Percentiles rank a stretch among this genome's conserved stretches.
These are phyloP conservation scores for Mucor piriformis DNA, from an alignment of 371 early-diverging fungal genomes.

Conservation along the genomic window DNA sequence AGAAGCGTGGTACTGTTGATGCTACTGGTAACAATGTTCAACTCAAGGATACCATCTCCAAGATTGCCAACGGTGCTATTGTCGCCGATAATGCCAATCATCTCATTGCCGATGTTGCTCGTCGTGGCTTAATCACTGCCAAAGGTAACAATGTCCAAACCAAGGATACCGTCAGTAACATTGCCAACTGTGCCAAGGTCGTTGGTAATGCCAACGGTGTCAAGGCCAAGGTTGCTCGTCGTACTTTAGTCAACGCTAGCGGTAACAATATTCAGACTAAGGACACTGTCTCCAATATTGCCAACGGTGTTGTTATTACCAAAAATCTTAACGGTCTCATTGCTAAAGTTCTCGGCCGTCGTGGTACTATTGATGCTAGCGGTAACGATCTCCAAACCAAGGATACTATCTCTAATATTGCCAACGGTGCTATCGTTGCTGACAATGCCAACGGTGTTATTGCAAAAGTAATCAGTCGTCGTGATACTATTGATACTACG, in stretches of 20 bases:
- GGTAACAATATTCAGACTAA: neutral
- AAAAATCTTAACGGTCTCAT: neutral
- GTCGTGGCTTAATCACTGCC: neutral
- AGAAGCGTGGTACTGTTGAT: neutral
- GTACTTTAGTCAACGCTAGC: neutral
- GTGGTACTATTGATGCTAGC: neutral
- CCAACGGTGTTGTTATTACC: neutral
- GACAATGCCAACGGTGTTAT: neutral
- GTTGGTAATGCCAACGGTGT: neutral
- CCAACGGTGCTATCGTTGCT: neutral
- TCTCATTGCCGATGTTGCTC: neutral
- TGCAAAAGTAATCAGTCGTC: neutral
- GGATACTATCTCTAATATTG: neutral
- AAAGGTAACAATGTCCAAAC: conserved; percentile 3
- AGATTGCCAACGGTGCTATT: neutral
- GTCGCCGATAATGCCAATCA: neutral
- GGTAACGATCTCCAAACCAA: neutral
- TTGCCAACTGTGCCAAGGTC: neutral
- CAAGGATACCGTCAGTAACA: neutral
- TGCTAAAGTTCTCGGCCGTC: neutral
- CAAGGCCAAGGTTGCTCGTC: neutral
- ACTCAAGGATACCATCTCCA: neutral
- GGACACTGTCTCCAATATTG: neutral
- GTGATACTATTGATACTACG: conserved; percentile 2
- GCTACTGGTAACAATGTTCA: conserved; percentile 2